Conservation (phyloP, 2,329 filamentous ascomycete genomes). For the Volutella citrinella region DNA sequence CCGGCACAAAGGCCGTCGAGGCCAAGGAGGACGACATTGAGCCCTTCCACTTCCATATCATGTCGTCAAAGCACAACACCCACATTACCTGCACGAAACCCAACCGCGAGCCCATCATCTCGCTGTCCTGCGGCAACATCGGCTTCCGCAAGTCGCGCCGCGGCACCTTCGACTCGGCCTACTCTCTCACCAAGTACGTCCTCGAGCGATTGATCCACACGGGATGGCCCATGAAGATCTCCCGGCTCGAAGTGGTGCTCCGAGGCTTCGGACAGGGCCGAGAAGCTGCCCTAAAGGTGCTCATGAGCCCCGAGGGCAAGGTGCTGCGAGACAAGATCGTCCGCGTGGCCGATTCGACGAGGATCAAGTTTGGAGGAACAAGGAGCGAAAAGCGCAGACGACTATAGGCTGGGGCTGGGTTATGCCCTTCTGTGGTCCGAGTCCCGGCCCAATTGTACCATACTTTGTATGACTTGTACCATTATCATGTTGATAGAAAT, state of each 20-base stretch:
- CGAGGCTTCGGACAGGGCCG: constrained; percentile 84
- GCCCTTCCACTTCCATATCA: constrained; percentile 85
- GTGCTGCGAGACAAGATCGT: constrained; percentile 71
- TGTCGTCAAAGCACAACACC: constrained; percentile 87
- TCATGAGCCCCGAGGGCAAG: constrained; percentile 82
- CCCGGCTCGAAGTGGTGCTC: constrained; percentile 73
- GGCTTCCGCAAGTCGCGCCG: constrained; percentile 84
- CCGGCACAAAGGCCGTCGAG: constrained; percentile 16
- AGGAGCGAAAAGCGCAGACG: constrained; percentile 82
- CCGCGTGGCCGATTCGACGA: constrained; percentile 80
- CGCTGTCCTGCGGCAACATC: constrained; percentile 78
- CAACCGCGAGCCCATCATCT: constrained; percentile 74
- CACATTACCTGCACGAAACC: constrained; percentile 88
- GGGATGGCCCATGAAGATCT: constrained; percentile 73
- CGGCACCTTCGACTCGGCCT: constrained; percentile 84
- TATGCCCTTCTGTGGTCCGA: too few species aligned
- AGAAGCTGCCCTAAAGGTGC: constrained; percentile 84
- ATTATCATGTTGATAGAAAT: too few species aligned
- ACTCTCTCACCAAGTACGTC: constrained; percentile 82
- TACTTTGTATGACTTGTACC: constrained; percentile 33
- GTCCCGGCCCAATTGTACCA: too few species aligned
- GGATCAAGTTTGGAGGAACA: constrained; percentile 92
- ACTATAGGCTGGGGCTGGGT: constrained; percentile 42
- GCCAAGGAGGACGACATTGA: constrained; percentile 43
- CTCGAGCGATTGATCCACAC: constrained; percentile 81